A percentile compares a stretch with the other conserved stretches of the same genome.
Evolutionary conservation across 352 stramenopile genomes (phyloP).

Genomic region (Pythium plurisporium): DNA sequence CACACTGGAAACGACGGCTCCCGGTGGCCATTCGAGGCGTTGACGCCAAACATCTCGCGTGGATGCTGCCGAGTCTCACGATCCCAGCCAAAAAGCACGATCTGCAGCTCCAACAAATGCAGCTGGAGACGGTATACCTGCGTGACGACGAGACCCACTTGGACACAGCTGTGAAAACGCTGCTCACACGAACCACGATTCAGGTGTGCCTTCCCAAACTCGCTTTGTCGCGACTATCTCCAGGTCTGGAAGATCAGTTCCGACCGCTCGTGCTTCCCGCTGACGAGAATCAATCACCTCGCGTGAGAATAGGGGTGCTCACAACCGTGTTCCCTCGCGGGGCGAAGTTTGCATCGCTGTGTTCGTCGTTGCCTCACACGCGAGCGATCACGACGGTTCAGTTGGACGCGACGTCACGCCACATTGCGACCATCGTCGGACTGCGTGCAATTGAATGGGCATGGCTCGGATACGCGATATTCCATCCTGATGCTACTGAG

Average conservation of each 20-base stretch:
- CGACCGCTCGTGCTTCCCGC: too few relatives aligned
- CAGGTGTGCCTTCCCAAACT: not conserved
- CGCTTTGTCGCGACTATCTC: not conserved
- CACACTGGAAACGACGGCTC: not conserved
- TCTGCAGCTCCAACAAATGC: not conserved
- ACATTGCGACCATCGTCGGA: not conserved
- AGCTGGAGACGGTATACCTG: not conserved
- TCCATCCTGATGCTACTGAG: not conserved
- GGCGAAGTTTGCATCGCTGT: not conserved
- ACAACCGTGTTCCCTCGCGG: not conserved
- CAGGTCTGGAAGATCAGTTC: not conserved
- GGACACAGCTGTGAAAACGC: not conserved
- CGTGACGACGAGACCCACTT: not conserved
- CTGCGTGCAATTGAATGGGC: not conserved
- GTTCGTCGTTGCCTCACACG: not conserved
- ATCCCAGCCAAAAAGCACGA: not conserved
- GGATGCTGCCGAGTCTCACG: not conserved
- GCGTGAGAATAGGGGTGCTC: not conserved
- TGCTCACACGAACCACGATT: not conserved
- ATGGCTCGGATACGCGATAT: conserved; percentile 7
- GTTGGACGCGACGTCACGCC: not conserved
- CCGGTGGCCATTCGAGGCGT: not conserved
- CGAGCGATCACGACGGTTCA: not conserved
- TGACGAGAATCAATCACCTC: not conserved
- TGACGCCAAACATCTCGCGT: not conserved